phyloP scores from a whole-genome alignment of 2,329 filamentous ascomycete species.

The Fusarium sp. region DNA sequence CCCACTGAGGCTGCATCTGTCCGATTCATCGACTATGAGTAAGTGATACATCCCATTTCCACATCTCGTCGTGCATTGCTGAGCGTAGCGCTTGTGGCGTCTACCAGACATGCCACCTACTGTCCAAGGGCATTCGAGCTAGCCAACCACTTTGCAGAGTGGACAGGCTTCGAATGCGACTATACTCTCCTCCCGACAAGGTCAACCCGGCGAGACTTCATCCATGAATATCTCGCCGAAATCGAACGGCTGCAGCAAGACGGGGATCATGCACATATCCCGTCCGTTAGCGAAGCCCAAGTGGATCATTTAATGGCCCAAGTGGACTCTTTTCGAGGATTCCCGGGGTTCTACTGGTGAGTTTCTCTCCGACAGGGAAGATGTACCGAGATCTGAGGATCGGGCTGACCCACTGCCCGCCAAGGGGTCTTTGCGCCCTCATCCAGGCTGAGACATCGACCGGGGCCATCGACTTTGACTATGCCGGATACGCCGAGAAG shows the following conservation, averaged over 20 bases:
- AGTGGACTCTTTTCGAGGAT: slow-evolving; percentile 36
- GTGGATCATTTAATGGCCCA: slow-evolving; percentile 30
- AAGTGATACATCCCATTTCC: slow-evolving; percentile 8
- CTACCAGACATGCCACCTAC: slow-evolving; percentile 36
- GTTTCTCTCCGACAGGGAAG: background rate
- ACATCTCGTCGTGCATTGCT: background rate
- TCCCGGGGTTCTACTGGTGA: slow-evolving; percentile 41
- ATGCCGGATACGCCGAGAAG: slow-evolving; percentile 35
- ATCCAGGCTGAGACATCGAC: slow-evolving; percentile 42
- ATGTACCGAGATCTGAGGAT: background rate
- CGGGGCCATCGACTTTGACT: slow-evolving; percentile 40
- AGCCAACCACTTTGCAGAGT: slow-evolving; percentile 40
- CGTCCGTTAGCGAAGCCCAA: slow-evolving; percentile 18
- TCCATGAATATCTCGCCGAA: slow-evolving; percentile 30
- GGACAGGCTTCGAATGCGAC: slow-evolving; percentile 37
- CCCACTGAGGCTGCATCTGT: slow-evolving; percentile 19
- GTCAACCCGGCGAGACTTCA: slow-evolving; percentile 29
- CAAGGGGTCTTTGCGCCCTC: slow-evolving; percentile 38
- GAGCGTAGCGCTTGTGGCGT: background rate
- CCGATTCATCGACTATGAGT: slow-evolving; percentile 42
- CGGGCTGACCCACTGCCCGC: slow-evolving; percentile 10
- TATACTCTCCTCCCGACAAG: slow-evolving; percentile 26
- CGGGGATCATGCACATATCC: background rate
- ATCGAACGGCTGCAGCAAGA: slow-evolving; percentile 1
- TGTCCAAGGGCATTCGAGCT: slow-evolving; percentile 38